These are phyloP conservation scores for Artemisia tridentata DNA, from an alignment of 129 eudicot genomes.

Conservation along the genomic window DNA sequence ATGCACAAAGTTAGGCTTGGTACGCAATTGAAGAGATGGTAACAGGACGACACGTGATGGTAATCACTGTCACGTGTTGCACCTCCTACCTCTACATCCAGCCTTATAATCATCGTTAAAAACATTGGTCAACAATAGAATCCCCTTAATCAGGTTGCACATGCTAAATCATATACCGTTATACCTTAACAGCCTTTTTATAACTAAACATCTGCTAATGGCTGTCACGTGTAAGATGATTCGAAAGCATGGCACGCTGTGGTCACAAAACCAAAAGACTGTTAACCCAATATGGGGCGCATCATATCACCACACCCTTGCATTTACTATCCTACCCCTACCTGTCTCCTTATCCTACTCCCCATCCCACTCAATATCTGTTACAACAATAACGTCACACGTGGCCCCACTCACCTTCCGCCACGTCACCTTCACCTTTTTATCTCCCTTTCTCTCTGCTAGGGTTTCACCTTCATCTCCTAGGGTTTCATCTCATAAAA, in stretches of 20 bases:
- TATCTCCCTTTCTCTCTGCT: slow-evolving; percentile 25
- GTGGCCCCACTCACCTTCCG: slow-evolving; percentile 29
- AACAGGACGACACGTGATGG: too few species aligned
- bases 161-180: too few species aligned
- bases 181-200: background rate
- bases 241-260: slow-evolving; percentile 9
- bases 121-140: too few species aligned
- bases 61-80: too few species aligned
- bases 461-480: background rate
- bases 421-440: slow-evolving; percentile 42
- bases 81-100: too few species aligned
- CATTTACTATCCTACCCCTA: background rate
- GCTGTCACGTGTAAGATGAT: too few species aligned
- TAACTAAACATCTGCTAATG: too few species aligned
- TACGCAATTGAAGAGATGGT: too few species aligned
- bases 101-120: background rate
- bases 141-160: too few species aligned
- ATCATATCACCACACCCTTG: slow-evolving; percentile 1
- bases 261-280: background rate
- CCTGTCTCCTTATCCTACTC: slow-evolving; percentile 14
- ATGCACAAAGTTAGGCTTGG: too few species aligned
- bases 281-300: slow-evolving; percentile 12
- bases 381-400: slow-evolving; percentile 15
- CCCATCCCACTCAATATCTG: background rate
- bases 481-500: slow-evolving; percentile 34